Base-by-base conservation (phyloP, 2,329 filamentous ascomycete species). In the Diplodia sapinea region DNA sequence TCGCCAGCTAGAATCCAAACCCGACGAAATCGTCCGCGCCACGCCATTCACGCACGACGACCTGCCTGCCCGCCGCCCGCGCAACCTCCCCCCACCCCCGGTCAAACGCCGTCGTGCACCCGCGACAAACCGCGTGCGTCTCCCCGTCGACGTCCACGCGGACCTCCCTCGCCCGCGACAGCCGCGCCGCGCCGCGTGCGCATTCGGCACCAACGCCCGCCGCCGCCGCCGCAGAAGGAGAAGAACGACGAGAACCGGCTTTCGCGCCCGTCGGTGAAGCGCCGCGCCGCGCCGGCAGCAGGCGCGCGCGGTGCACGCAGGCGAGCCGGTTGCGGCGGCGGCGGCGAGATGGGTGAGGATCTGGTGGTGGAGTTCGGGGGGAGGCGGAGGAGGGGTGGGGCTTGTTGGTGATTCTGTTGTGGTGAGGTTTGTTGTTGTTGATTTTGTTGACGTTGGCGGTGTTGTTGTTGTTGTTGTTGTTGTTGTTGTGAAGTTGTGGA, bases 351-450 rank as follows among this genome's bases (percentile, higher is more conserved):
- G 36, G 4, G 33, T 2, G 59, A 47, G 29, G 4, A 63, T 51
- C 4, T 11, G 40, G 7, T 23, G 20, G 40, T 47, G 40, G 2
- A 63, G 43, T 4, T 63, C 59, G 26, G 33, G 9, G n/a, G 59
- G 23, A 63, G 59, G 47, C 59, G 40, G 26, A 63, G 17, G 56
- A 61, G 9, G 20, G 36, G 56, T 2, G 56, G 31, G 17, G 40
- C 5, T n/a, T 17, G 6, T 17, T 5, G 2, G 6, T 43, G 38
- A 15, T 2, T 1, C 5, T 15, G 38, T 43, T 15, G 38, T 43
- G 23, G 23, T 26, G 23, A 26, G 2, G 23, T 26, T 26, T 26
- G 23, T 26, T 26, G 23, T 26, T 26, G 23, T 26, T 26, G 26
- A 26, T 26, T 4, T 26, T 26, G 3, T 26, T 26, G 3, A 26